phyloP scores from a whole-genome alignment of 2,329 filamentous ascomycete genomes.

The Pestalotiopsis sp. region DNA sequence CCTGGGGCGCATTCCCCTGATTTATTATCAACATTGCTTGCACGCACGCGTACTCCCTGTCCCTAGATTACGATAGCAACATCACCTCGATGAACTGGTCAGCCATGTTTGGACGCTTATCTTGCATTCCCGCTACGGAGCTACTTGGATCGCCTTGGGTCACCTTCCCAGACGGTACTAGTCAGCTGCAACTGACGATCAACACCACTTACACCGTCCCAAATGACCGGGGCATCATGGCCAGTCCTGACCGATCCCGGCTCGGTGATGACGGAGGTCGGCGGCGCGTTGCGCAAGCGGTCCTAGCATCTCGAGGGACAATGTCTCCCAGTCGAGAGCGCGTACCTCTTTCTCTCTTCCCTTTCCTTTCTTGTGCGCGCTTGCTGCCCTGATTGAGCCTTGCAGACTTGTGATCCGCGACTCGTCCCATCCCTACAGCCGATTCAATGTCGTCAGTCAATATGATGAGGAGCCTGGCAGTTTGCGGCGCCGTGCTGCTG shows the following conservation, averaged over 20 bases:
- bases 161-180: constrained; percentile 3
- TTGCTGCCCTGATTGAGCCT: neutral
- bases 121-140: constrained; percentile 5
- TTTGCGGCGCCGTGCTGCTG: neutral
- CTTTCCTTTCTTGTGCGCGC: neutral
- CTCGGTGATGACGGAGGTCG: constrained; percentile 1
- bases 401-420: neutral
- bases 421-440: neutral
- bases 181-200: neutral
- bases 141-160: neutral
- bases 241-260: neutral
- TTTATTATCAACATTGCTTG: neutral
- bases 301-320: neutral
- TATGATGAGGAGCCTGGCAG: neutral
- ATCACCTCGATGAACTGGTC: neutral
- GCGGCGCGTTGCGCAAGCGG: neutral
- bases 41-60: neutral
- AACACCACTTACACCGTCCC: neutral
- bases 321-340: neutral
- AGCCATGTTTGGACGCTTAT: neutral
- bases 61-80: neutral
- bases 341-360: neutral
- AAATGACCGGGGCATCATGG: neutral
- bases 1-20: too few species aligned
- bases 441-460: neutral